phyloP scores from a whole-genome alignment of 2,329 filamentous ascomycete species.

The Macrophomina pseudophaseolina region DNA sequence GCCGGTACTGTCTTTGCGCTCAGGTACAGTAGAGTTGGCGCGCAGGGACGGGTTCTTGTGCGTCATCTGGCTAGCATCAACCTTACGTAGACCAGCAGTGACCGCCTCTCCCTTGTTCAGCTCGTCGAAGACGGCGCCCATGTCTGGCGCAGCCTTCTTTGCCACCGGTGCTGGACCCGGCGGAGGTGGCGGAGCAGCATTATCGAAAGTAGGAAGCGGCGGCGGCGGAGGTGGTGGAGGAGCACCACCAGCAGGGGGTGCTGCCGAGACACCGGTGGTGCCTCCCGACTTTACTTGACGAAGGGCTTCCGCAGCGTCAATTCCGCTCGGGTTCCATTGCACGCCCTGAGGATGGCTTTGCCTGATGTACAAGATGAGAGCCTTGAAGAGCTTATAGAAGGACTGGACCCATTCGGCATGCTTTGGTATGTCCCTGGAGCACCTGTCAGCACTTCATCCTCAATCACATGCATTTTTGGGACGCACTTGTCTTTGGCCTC shows the following conservation, averaged over 20 bases:
- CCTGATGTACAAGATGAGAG: constrained; percentile 82
- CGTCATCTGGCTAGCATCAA: constrained; percentile 95
- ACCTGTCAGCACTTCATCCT: not conserved
- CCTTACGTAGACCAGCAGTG: constrained; percentile 87
- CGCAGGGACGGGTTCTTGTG: constrained; percentile 95
- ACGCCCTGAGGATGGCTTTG: constrained; percentile 80
- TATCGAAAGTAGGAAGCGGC: constrained; percentile 53
- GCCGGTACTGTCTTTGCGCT: constrained; percentile 58
- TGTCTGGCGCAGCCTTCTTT: constrained; percentile 60
- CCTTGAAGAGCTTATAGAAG: constrained; percentile 90
- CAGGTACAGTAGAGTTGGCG: constrained; percentile 71
- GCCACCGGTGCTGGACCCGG: constrained; percentile 49
- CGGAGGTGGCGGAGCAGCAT: constrained; percentile 63
- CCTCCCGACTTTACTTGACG: constrained; percentile 57
- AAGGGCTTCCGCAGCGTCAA: constrained; percentile 73
- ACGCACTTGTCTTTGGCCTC: constrained; percentile 81
- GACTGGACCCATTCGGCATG: constrained; percentile 89
- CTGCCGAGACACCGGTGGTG: constrained; percentile 45
- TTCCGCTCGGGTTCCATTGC: constrained; percentile 81
- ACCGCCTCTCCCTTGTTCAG: constrained; percentile 89
- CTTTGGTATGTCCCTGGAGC: not conserved
- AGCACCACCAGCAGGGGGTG: constrained; percentile 59
- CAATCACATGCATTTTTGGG: not conserved
- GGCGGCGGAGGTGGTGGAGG: constrained; percentile 70
- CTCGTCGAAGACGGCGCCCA: constrained; percentile 88